A percentile compares a stretch with the other conserved stretches of the same genome.
Conservation (phyloP, 257 asterid species). For the Ilex aquifolium region DNA sequence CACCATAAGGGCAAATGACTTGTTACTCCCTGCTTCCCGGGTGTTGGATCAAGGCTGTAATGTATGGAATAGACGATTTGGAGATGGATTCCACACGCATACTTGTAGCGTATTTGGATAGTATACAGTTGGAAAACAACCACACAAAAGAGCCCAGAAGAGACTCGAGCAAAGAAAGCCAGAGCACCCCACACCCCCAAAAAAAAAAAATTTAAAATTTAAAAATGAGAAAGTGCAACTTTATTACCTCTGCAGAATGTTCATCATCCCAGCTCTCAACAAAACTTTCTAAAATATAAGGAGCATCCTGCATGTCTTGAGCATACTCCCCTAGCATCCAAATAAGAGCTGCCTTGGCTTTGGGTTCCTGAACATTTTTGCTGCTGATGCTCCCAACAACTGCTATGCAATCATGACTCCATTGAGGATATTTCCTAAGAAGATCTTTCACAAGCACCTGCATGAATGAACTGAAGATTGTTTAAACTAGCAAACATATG, state of each 20-base stretch:
- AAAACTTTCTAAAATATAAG: constrained; percentile 78
- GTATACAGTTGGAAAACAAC: too few species aligned
- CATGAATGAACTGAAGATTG: constrained; percentile 12
- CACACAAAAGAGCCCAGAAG: too few species aligned
- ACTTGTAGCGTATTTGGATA: too few species aligned
- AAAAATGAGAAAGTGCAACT: too few species aligned
- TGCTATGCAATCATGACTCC: constrained; percentile 99
- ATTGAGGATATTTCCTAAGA: constrained; percentile 96
- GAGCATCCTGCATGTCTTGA: constrained; percentile 98
- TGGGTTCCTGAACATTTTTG: constrained; percentile 92
- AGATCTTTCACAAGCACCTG: constrained; percentile 99
- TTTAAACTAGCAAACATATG: constrained; percentile 2
- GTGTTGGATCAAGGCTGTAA: too few species aligned
- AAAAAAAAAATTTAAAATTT: too few species aligned
- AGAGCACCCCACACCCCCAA: too few species aligned
- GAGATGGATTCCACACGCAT: too few species aligned
- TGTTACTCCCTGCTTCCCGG: too few species aligned
- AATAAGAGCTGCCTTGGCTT: constrained; percentile 97
- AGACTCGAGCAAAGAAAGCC: too few species aligned
- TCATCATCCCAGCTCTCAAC: constrained; percentile 97
- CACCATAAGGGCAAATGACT: too few species aligned
- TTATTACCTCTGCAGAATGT: constrained; percentile 82
- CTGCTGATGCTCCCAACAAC: constrained; percentile 98
- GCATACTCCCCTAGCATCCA: constrained; percentile 99
- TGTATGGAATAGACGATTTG: too few species aligned